Conservation (phyloP, 208 protist species). For the Trypanosoma mega region DNA sequence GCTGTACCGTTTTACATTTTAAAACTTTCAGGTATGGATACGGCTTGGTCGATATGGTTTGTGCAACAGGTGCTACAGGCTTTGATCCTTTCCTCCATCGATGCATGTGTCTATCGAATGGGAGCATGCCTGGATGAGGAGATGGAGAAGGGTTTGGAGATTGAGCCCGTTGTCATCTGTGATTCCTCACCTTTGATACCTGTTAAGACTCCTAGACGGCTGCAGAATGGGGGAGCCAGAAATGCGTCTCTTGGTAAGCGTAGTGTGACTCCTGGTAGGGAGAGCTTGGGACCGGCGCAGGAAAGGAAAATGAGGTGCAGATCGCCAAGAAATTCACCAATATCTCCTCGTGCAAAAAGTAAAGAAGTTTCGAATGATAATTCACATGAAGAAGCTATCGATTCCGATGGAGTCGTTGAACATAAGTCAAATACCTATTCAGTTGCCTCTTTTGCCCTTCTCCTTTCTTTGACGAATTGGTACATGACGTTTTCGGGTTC, state of each 20-base stretch:
- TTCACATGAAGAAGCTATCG: too few relatives aligned
- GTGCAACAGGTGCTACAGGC: slow-evolving; percentile 45
- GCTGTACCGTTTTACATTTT: slow-evolving; percentile 54
- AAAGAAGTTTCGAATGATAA: too few relatives aligned
- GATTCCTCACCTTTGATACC: neutral
- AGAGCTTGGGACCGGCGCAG: too few relatives aligned
- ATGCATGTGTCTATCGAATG: slow-evolving; percentile 35
- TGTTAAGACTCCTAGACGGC: neutral
- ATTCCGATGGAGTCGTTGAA: too few relatives aligned
- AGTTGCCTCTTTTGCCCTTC: slow-evolving; percentile 21
- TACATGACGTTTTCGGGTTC: slow-evolving; percentile 55
- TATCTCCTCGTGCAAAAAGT: too few relatives aligned
- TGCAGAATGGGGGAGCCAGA: too few relatives aligned
- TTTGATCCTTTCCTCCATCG: slow-evolving; percentile 40
- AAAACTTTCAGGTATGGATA: slow-evolving; percentile 52
- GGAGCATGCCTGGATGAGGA: slow-evolving; percentile 25
- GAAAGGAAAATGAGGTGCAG: too few relatives aligned
- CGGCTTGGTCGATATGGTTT: slow-evolving; percentile 48
- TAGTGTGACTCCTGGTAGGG: too few relatives aligned
- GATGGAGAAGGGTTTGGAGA: neutral
- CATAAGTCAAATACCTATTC: neutral
- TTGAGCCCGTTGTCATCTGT: neutral
- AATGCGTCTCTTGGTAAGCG: too few relatives aligned
- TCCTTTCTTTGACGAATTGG: slow-evolving; percentile 47
- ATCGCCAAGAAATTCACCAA: too few relatives aligned